Base-by-base conservation (phyloP, 345 rosid species). In the Camelina neglecta region DNA sequence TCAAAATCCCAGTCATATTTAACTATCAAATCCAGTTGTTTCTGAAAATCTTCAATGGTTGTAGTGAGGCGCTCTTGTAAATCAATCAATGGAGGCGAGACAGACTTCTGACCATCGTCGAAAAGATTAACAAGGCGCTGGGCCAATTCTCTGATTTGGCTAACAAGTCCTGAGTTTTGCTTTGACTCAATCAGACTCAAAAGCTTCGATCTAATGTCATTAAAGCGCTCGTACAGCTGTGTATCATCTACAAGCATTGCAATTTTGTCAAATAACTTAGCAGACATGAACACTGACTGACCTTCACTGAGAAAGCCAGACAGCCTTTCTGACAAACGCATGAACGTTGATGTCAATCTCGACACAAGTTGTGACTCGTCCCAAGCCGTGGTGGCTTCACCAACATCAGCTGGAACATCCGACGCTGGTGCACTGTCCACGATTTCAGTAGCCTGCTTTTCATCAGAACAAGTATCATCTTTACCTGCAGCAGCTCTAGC, bases 1-100 rank as follows among this genome's bases (percentile, higher is more conserved):
- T 94, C 97, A 72, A 94, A 94, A 83, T 94, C 99, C 99, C 99
- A 94, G 79, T 94, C 91, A 86, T 90, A 92, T 75, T 86, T 83
- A 72, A 88, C 81, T 10, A 94, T 89, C 85, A 94, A 81, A 70
- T 94, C 99, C 53, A 94, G 90, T 62, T 92, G 97, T 79, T 92
- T 94, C 87, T 89, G 97, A 76, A 92, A 89, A 83, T 94, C 95
- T 73, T 90, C 97, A 45, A 94, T 82, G 42, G 89, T 89, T 11
- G 97, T 76, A 70, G 85, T 81, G 79, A 94, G 89, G 10, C 88
- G 91, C 61, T 86, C 97, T 80, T 92, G 97, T 83, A 90, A 73
- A 81, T 92, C 86, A 85, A 86, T 84, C 75, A 94, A 77, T 71
- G 80, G 96, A 62, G 97, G 94, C 16, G 98, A 88, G 79, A 88